Base-by-base conservation (phyloP, 163 green algal species). In the Scenedesmus sp. region DNA sequence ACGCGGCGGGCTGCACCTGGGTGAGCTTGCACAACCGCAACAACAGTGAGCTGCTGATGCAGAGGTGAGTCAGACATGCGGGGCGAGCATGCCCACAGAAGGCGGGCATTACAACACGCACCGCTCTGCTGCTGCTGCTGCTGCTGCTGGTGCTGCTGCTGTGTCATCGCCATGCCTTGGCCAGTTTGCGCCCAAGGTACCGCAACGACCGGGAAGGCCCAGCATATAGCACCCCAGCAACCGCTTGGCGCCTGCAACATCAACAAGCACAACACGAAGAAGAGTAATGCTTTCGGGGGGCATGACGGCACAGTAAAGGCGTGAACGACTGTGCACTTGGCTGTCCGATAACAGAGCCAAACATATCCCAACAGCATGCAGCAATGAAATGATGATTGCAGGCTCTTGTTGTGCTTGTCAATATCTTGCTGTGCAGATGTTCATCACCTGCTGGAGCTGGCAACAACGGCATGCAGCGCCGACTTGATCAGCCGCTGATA, bases 111-210 rank as follows among this genome's bases (percentile, higher is more conserved):
- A 4, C n/a, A 26, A 26, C 61, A 33, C 26, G 61, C 61, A 12
- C 16, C 26, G 61, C 26, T 15, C 61, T 73, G 61, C 22, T 37
- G 61, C 61, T 73, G 61, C 61, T 33, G 61, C 9, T 46, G 70
- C 72, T 85, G 79, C 37, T 82, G 73, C 37, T 44, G 35, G 35
- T 82, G 79, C 79, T 65, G 51, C 33, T 22, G 33, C 61, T 26
- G 22, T 46, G 13, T 46, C 46, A 87, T 26, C 87, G 59, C 92
- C 86, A 91, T 13, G 90, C 89, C 85, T 96, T 96, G 26, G 33
- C 42, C 56, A 96, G 56, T 81, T 96, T 96, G 33, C 81, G 84
- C 12, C 72, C 81, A 2, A 85, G 68, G 85, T 96, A 96, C 15
- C 65, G 83, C 42, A 81, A 43, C 5, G 93, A 96, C 61, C 92